phyloP scores from a whole-genome alignment of 2,329 filamentous ascomycete species.

The Arthrobotrys sinensis region DNA sequence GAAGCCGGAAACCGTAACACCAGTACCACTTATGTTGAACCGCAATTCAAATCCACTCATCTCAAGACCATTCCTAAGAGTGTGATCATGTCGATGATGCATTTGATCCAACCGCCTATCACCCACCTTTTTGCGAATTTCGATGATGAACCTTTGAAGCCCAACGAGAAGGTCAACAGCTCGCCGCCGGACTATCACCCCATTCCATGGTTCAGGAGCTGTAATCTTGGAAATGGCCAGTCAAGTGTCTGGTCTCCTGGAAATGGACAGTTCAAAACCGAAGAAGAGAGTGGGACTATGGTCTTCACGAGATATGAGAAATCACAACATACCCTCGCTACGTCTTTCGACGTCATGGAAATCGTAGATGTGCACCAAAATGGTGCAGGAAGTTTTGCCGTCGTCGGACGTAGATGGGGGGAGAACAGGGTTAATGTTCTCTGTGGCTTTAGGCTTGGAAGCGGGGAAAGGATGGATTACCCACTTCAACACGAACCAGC shows the following conservation, averaged over 20 bases:
- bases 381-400: conserved; percentile 50
- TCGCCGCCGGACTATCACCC: conserved; percentile 49
- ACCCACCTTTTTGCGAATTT: conserved; percentile 54
- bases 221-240: conserved; percentile 49
- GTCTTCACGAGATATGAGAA: conserved; percentile 57
- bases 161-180: conserved; percentile 46
- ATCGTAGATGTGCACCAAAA: conserved; percentile 54
- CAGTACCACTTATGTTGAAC: conserved; percentile 53
- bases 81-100: conserved; percentile 61
- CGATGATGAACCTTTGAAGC: conserved; percentile 40
- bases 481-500: conserved; percentile 46
- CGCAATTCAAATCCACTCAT: conserved; percentile 56
- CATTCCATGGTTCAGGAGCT: conserved; percentile 46
- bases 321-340: conserved; percentile 53
- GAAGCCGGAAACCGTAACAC: conserved; percentile 55
- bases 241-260: conserved; percentile 56
- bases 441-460: conserved; percentile 56
- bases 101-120: conserved; percentile 52
- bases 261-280: conserved; percentile 50
- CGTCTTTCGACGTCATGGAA: conserved; percentile 57
- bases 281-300: conserved; percentile 54
- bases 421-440: conserved; percentile 58
- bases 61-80: conserved; percentile 59
- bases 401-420: conserved; percentile 49
- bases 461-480: conserved; percentile 51